phyloP scores from a whole-genome alignment of 805 yeast species.

The Spathaspora boniae region DNA sequence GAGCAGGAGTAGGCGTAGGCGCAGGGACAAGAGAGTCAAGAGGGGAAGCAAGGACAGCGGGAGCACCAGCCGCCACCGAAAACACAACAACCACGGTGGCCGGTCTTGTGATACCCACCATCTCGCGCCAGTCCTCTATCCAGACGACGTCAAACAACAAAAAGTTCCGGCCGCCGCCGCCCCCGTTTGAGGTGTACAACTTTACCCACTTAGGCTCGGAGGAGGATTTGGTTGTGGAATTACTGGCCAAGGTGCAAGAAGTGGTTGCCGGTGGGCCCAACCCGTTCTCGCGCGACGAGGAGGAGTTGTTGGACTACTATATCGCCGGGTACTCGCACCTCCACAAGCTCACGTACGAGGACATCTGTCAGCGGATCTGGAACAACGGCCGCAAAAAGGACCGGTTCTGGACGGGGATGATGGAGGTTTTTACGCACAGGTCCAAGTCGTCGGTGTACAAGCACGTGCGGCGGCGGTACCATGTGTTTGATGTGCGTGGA shows the following conservation, averaged over 20 bases:
- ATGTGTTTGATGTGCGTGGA: constrained; percentile 82
- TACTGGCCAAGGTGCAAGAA: constrained; percentile 28
- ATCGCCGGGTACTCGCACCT: constrained; percentile 65
- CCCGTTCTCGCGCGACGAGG: constrained; percentile 62
- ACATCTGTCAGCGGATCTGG: constrained; percentile 86
- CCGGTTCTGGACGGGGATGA: constrained; percentile 82
- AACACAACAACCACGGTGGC: background rate
- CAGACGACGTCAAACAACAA: constrained; percentile 3
- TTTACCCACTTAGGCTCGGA: constrained; percentile 26
- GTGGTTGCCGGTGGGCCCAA: constrained; percentile 33
- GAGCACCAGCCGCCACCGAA: no score
- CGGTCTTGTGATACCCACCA: background rate
- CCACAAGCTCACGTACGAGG: constrained; percentile 58
- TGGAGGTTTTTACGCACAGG: constrained; percentile 77
- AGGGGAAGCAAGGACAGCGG: constrained; percentile 5
- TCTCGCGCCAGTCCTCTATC: background rate
- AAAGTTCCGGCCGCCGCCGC: no score
- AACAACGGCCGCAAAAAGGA: constrained; percentile 79
- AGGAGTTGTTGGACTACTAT: constrained; percentile 66
- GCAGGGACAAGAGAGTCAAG: no score
- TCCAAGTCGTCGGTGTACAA: constrained; percentile 88
- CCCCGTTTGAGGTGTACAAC: constrained; percentile 2
- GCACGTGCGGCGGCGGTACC: constrained; percentile 87
- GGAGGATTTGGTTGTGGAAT: constrained; percentile 33
- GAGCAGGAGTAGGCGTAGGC: no score